Percentiles rank a stretch among this genome's conserved stretches.
Evolutionary conservation across 2,329 filamentous ascomycete genomes (phyloP).

Genomic region (Neodidymelliopsis sp.): DNA sequence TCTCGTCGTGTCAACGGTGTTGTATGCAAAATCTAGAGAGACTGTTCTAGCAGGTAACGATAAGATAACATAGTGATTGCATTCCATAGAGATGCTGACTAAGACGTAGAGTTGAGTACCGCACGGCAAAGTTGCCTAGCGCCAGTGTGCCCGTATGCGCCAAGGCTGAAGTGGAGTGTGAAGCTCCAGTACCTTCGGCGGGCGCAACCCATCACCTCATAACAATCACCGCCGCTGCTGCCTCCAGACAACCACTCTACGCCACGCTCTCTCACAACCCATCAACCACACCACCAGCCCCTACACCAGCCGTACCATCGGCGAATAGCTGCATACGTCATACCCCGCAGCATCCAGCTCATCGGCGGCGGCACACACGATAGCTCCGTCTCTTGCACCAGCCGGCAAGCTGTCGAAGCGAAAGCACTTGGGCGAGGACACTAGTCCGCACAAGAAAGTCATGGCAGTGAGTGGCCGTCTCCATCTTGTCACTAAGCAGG

Average conservation of each 20-base stretch:
- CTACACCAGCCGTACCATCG: slow-evolving; percentile 4
- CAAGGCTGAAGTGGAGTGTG: slow-evolving; percentile 19
- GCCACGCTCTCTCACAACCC: slow-evolving; percentile 7
- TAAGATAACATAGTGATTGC: too few species aligned
- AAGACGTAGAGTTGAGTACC: too few species aligned
- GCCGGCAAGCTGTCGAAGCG: slow-evolving; percentile 55
- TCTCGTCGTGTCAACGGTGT: too few species aligned
- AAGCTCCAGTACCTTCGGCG: slow-evolving; percentile 34
- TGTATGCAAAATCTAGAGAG: too few species aligned
- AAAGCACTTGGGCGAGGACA: slow-evolving; percentile 49
- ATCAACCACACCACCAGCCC: neutral
- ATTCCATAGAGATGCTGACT: too few species aligned
- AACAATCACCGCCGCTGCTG: slow-evolving; percentile 20
- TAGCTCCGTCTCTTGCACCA: slow-evolving; percentile 33
- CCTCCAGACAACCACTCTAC: slow-evolving; percentile 5
- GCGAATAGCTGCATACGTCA: slow-evolving; percentile 9
- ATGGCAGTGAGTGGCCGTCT: slow-evolving; percentile 48
- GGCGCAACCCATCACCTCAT: slow-evolving; percentile 20
- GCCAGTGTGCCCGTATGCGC: neutral
- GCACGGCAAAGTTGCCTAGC: neutral
- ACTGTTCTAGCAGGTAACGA: too few species aligned
- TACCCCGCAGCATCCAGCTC: slow-evolving; percentile 25
- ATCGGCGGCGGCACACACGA: slow-evolving; percentile 28
- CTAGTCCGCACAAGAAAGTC: slow-evolving; percentile 50
- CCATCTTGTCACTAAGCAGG: slow-evolving; percentile 5